Evolutionary conservation across 306 rosid genomes (phyloP), one percentile per base, ranked within the genome.

Genomic region (Lotus japonicus): DNA sequence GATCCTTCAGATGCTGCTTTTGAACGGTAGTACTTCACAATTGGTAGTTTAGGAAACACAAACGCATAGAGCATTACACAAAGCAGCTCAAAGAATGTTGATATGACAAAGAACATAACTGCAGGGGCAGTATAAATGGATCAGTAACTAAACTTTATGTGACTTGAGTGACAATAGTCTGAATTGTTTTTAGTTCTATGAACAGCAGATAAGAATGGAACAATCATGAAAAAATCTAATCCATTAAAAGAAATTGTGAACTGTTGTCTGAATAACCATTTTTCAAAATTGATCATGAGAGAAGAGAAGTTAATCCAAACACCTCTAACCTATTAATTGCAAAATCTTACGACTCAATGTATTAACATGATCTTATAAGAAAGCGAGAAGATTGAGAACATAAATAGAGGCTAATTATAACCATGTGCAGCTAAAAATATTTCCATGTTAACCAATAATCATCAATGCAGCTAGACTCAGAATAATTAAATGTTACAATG

Each of bases 1-100:
- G 96, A 79, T 68, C 96, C 98, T 79, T 92, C 96, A 12, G 85
- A 84, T 39, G 92, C 97, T 19, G 96, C 97, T 79, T 82, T 90
- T 49, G 90, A 79, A 53, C 98, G 94, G 81, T 86, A 92, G 60
- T 84, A 79, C 81, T 88, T 92, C 54, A 92, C 89, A 36, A 90
- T 77, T 16, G 96, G 85, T 57, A 90, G 58, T 56, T 86, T 92
- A 2, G 97, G 97, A 49, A 92, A 92, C 23, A 49, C 80, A 71
- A 70, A 65, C 0, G 92, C 90, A n/a, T 90, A 88, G 42, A 92
- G 90, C 57, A 88, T 2, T 53, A 85, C 85, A 50, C 91, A 92
- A 1, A 88, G 75, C 53, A 92, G 66, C 87, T 84, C 94, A 15
- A 92, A 90, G 36, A 82, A 49, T 16, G 94, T 5, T 13, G 97